Conservation (phyloP, 2,329 filamentous ascomycete species). For the Aspergillus felis region DNA sequence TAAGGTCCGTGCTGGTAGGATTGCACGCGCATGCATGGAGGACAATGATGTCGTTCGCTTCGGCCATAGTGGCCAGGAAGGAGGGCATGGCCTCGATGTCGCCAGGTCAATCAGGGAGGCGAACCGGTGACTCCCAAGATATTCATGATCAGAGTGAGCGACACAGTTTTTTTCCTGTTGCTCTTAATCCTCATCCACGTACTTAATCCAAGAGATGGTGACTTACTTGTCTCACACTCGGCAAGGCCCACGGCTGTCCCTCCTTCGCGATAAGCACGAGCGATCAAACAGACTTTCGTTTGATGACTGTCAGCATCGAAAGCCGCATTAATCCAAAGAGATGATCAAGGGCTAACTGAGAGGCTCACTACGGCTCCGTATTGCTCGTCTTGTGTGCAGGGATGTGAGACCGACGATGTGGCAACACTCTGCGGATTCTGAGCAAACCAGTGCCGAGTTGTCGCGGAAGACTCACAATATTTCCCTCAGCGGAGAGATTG, state of each 20-base stretch:
- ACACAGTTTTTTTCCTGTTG: slow-evolving; percentile 57
- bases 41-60: slow-evolving; percentile 73
- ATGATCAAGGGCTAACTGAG: not conserved
- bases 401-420: too few relatives aligned
- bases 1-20: slow-evolving; percentile 88
- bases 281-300: slow-evolving; percentile 30
- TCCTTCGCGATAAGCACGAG: slow-evolving; percentile 41
- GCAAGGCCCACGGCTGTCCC: slow-evolving; percentile 35
- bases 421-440: too few relatives aligned
- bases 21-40: slow-evolving; percentile 96
- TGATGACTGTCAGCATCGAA: slow-evolving; percentile 19
- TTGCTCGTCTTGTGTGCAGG: too few relatives aligned
- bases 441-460: too few relatives aligned
- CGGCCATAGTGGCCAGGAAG: slow-evolving; percentile 75
- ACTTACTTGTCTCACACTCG: slow-evolving; percentile 28
- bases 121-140: slow-evolving; percentile 53
- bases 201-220: too few relatives aligned
- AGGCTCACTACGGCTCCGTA: too few relatives aligned
- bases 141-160: slow-evolving; percentile 51
- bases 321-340: slow-evolving; percentile 24
- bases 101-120: slow-evolving; percentile 66
- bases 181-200: too few relatives aligned
- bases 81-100: slow-evolving; percentile 58
- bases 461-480: too few relatives aligned
- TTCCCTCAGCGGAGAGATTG: too few relatives aligned